Percentiles rank a stretch among this genome's conserved stretches.
Evolutionary conservation across 805 yeast species (phyloP).

Genomic region (Wickerhamomyces bisporus): DNA sequence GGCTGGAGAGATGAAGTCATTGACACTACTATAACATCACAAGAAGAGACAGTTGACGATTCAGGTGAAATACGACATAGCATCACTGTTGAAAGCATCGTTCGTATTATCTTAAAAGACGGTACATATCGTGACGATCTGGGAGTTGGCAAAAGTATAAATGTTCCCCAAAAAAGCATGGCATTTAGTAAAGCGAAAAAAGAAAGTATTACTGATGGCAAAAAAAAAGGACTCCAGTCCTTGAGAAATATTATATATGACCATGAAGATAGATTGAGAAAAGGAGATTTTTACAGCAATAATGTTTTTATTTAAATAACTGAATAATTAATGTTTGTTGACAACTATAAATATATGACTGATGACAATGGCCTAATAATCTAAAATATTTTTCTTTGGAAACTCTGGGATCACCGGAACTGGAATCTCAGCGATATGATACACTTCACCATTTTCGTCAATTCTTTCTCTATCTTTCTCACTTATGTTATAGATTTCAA

Average conservation of each 20-base stretch:
- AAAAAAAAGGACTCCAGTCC: conserved; percentile 71
- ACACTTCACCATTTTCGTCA: conserved; percentile 84
- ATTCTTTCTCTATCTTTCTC: conserved; percentile 85
- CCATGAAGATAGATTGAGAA: conserved; percentile 29
- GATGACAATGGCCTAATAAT: conserved; percentile 35
- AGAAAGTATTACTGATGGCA: conserved; percentile 81
- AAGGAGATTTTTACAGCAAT: conserved; percentile 28
- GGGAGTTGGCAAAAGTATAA: conserved; percentile 71
- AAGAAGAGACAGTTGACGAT: conserved; percentile 6
- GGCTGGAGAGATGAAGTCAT: conserved; percentile 51
- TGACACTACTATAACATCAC: conserved; percentile 16
- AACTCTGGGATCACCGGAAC: conserved; percentile 62
- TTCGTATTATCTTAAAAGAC: conserved; percentile 68
- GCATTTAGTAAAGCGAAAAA: conserved; percentile 80
- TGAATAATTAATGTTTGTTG: not conserved
- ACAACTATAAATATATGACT: not conserved
- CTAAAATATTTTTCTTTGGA: conserved; percentile 52
- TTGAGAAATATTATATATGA: conserved; percentile 59
- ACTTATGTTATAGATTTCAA: conserved; percentile 74
- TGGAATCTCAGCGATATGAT: conserved; percentile 71
- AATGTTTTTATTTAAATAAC: conserved; percentile 25
- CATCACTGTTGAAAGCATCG: conserved; percentile 34
- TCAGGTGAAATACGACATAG: conserved; percentile 15
- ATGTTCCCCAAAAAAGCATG: conserved; percentile 54
- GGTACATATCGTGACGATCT: conserved; percentile 78